Conservation (phyloP, 1,284 basidiomycete species). For the Fomes fomentarius region DNA sequence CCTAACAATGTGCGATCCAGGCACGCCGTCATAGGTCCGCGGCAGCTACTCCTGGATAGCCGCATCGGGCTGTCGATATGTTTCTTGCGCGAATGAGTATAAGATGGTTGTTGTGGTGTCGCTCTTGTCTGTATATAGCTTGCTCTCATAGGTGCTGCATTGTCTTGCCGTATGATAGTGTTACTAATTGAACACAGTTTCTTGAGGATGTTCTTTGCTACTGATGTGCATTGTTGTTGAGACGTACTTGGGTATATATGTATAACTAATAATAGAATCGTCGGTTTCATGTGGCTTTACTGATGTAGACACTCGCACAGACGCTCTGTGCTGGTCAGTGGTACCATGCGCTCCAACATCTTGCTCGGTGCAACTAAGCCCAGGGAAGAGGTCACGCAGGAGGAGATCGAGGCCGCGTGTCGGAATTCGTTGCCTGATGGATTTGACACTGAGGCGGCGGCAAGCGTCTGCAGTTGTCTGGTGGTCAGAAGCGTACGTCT, state of each 20-base stretch:
- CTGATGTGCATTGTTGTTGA: neutral
- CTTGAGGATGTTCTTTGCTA: neutral
- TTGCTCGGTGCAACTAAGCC: slow-evolving; percentile 87
- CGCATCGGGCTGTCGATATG: no score
- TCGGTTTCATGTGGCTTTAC: no score
- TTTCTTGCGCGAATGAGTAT: neutral
- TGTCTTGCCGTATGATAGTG: no score
- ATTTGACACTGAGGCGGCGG: slow-evolving; percentile 91
- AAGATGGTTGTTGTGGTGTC: neutral
- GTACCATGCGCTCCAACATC: slow-evolving; percentile 88
- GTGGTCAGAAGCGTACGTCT: slow-evolving; percentile 95
- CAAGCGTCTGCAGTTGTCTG: slow-evolving; percentile 91
- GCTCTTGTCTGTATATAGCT: neutral
- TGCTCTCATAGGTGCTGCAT: neutral
- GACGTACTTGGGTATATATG: slow-evolving; percentile 20
- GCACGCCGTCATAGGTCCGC: no score
- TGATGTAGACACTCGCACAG: no score
- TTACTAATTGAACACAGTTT: no score
- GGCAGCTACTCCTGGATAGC: no score
- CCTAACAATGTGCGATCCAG: neutral
- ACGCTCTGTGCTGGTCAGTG: slow-evolving; percentile 91
- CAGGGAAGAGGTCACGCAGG: slow-evolving; percentile 80
- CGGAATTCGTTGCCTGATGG: slow-evolving; percentile 87
- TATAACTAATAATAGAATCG: no score
- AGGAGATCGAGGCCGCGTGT: slow-evolving; percentile 86